Percentiles rank a stretch among this genome's conserved stretches.
phyloP scores from a whole-genome alignment of 2,329 filamentous ascomycete genomes.

The Knoxdaviesia capensis region DNA sequence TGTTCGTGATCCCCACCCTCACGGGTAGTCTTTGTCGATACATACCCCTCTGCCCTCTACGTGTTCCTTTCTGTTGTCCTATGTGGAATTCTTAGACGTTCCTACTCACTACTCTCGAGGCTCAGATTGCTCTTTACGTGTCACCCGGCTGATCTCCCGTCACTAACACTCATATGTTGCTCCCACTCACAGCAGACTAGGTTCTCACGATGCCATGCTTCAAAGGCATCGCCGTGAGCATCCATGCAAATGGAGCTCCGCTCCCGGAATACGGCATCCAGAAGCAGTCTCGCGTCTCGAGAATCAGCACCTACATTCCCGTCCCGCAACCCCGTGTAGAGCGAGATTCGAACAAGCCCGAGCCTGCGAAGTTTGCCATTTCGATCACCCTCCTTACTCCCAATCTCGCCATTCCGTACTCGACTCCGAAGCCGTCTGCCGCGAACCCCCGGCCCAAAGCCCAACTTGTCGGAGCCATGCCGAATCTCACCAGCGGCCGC shows the following conservation, averaged over 20 bases:
- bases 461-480: conserved; percentile 57
- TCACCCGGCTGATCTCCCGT: no score
- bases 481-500: conserved; percentile 25
- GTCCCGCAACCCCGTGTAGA: conserved; percentile 68
- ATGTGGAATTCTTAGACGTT: no score
- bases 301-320: conserved; percentile 93
- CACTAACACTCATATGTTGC: background rate
- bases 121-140: no score
- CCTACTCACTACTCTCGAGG: no score
- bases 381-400: conserved; percentile 90
- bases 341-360: conserved; percentile 47
- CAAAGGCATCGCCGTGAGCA: conserved; percentile 95
- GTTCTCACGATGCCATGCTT: conserved; percentile 64
- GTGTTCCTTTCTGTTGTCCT: background rate
- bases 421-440: conserved; percentile 59
- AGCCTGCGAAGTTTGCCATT: conserved; percentile 92
- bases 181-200: background rate
- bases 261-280: conserved; percentile 88
- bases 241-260: conserved; percentile 64
- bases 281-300: conserved; percentile 73
- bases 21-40: no score
- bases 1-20: no score
- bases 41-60: no score
- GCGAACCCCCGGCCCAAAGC: conserved; percentile 64
- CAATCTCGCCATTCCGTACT: conserved; percentile 78